phyloP scores from a whole-genome alignment of 1,284 basidiomycete genomes.

The Hypsizygus ulmarius region DNA sequence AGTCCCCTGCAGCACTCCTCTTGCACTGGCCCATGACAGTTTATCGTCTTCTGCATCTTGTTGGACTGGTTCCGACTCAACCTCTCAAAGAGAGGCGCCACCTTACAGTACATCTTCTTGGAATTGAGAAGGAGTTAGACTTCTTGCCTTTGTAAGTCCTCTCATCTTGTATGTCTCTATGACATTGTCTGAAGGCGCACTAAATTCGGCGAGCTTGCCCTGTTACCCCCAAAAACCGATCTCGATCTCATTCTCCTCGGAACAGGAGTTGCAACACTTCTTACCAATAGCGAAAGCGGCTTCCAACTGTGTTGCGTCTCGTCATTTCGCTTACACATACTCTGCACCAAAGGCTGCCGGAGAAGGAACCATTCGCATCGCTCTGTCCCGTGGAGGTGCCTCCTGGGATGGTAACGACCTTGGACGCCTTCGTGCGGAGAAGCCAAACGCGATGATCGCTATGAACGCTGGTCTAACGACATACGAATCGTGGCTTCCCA shows the following conservation, averaged over 20 bases:
- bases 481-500: slow-evolving; percentile 17
- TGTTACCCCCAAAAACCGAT: slow-evolving; percentile 21
- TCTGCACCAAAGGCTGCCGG: slow-evolving; percentile 11
- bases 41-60: slow-evolving; percentile 15
- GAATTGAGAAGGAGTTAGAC: slow-evolving; percentile 11
- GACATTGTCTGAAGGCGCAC: too few relatives aligned
- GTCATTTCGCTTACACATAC: slow-evolving; percentile 15
- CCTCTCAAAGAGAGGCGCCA: slow-evolving; percentile 8
- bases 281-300: not conserved
- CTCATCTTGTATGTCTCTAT: too few relatives aligned
- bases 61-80: slow-evolving; percentile 10
- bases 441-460: slow-evolving; percentile 21
- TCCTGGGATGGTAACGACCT: slow-evolving; percentile 5
- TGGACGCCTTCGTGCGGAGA: not conserved
- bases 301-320: slow-evolving; percentile 11
- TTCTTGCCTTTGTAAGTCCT: slow-evolving; percentile 18
- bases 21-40: slow-evolving; percentile 23
- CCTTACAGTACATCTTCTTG: slow-evolving; percentile 16
- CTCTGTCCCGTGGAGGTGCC: slow-evolving; percentile 1
- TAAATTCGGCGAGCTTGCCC: slow-evolving; percentile 20
- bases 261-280: not conserved
- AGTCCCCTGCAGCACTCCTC: slow-evolving; percentile 21
- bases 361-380: slow-evolving; percentile 13
- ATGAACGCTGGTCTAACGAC: slow-evolving; percentile 14
- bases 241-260: slow-evolving; percentile 19